Percentiles rank a stretch among this genome's conserved stretches.
Conservation (phyloP, 2,329 filamentous ascomycete genomes). For the Rutstroemia sp. region DNA sequence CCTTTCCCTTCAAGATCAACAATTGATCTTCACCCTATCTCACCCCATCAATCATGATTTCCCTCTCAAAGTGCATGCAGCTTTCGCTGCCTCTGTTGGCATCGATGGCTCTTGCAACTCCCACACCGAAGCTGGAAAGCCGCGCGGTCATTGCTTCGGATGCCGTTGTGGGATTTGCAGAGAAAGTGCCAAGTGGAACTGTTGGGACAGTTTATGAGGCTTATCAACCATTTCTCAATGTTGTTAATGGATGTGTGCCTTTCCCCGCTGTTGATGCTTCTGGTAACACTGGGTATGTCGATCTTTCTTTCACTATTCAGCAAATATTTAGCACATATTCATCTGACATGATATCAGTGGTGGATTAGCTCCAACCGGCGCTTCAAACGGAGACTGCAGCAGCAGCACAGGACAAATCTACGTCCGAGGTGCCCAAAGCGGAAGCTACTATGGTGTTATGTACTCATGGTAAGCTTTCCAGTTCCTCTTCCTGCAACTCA, state of each 20-base stretch:
- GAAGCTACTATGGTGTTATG: conserved; percentile 40
- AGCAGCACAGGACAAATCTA: conserved; percentile 44
- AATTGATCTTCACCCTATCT: neutral
- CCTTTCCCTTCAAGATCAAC: neutral
- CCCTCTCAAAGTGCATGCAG: conserved; percentile 14
- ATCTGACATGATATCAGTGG: conserved; percentile 15
- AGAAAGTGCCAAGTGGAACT: conserved; percentile 43
- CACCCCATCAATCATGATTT: conserved; percentile 13
- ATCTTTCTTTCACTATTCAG: neutral
- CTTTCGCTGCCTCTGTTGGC: conserved; percentile 15
- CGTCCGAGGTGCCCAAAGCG: conserved; percentile 35
- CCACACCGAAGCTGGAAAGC: conserved; percentile 15
- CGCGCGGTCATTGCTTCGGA: conserved; percentile 39
- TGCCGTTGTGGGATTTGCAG: conserved; percentile 43
- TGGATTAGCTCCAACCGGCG: conserved; percentile 31
- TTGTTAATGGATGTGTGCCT: conserved; percentile 53
- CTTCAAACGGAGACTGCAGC: conserved; percentile 33
- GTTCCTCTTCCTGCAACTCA: conserved; percentile 28
- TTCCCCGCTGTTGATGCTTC: conserved; percentile 52
- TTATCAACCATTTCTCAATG: conserved; percentile 48
- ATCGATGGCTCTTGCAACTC: conserved; percentile 8
- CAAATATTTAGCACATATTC: neutral
- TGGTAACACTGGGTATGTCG: conserved; percentile 47
- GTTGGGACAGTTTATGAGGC: conserved; percentile 43
- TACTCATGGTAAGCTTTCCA: conserved; percentile 37